Evolutionary conservation across 495 filamentous ascomycete species (phyloP).

Genomic region (Cenococcum geophilum): DNA sequence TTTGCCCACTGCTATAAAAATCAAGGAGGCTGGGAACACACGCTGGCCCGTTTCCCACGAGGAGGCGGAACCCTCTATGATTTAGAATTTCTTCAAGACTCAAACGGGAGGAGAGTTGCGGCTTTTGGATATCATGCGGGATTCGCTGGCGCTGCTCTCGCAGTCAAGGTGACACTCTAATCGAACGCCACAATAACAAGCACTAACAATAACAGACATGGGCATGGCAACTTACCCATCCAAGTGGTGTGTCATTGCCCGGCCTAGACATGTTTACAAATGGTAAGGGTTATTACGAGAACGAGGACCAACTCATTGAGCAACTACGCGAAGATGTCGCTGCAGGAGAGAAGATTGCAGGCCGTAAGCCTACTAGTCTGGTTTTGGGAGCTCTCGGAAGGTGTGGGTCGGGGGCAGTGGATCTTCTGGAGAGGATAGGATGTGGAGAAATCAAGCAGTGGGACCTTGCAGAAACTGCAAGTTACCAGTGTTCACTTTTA

Average conservation of each 20-base stretch:
- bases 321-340: constrained; percentile 65
- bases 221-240: constrained; percentile 78
- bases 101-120: constrained; percentile 71
- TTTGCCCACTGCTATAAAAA: constrained; percentile 82
- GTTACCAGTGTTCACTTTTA: not conserved
- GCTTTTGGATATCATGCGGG: constrained; percentile 62
- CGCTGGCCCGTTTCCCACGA: constrained; percentile 71
- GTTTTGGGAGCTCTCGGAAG: constrained; percentile 70
- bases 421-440: constrained; percentile 69
- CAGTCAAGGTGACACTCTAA: constrained; percentile 18
- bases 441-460: constrained; percentile 76
- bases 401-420: constrained; percentile 80
- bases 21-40: constrained; percentile 78
- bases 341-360: constrained; percentile 50
- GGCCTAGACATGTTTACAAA: constrained; percentile 50
- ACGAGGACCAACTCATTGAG: constrained; percentile 63
- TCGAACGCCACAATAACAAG: not conserved
- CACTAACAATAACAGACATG: constrained; percentile 52
- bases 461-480: constrained; percentile 79
- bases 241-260: constrained; percentile 55
- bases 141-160: constrained; percentile 37
- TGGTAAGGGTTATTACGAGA: constrained; percentile 52
- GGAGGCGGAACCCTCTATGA: constrained; percentile 83
- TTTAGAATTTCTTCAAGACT: constrained; percentile 85
- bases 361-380: constrained; percentile 48